phyloP scores from a whole-genome alignment of 2,329 filamentous ascomycete species.

The Aspergillus sp. region DNA sequence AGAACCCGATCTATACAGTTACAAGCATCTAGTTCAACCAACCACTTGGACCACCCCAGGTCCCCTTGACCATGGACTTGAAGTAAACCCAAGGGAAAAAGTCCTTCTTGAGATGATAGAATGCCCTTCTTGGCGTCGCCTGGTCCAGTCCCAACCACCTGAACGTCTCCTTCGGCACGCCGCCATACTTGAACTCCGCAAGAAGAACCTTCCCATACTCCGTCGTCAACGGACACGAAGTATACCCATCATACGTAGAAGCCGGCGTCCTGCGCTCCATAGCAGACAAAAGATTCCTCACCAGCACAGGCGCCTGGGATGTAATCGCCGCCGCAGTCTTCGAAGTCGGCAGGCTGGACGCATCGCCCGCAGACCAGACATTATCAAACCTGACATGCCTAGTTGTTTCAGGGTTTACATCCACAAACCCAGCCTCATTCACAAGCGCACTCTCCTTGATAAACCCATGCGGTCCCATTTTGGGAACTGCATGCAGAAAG shows the following conservation, averaged over 20 bases:
- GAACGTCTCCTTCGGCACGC: conserved; percentile 64
- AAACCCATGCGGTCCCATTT: conserved; percentile 59
- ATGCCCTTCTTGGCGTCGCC: conserved; percentile 53
- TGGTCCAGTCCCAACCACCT: conserved; percentile 58
- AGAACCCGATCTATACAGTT: too few species aligned
- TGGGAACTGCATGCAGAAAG: conserved; percentile 58
- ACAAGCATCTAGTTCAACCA: conserved; percentile 28
- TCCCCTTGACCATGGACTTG: conserved; percentile 61
- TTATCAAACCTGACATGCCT: conserved; percentile 57
- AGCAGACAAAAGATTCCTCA: conserved; percentile 48
- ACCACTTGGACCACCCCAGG: conserved; percentile 62
- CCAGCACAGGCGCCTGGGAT: conserved; percentile 52
- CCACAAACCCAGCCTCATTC: conserved; percentile 58
- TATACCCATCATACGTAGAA: conserved; percentile 55
- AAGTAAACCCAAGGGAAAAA: conserved; percentile 69
- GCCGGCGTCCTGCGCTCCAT: conserved; percentile 49
- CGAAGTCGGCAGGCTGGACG: conserved; percentile 59
- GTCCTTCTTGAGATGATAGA: conserved; percentile 65
- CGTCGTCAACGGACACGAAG: conserved; percentile 55
- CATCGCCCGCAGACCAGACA: conserved; percentile 61
- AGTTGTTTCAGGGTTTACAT: conserved; percentile 55
- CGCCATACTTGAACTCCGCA: conserved; percentile 66
- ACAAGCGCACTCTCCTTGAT: conserved; percentile 55
- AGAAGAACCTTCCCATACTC: conserved; percentile 64
- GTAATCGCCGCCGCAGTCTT: conserved; percentile 58